Evolutionary conservation across 345 rosid genomes (phyloP).

Genomic region (Linum lewisii): DNA sequence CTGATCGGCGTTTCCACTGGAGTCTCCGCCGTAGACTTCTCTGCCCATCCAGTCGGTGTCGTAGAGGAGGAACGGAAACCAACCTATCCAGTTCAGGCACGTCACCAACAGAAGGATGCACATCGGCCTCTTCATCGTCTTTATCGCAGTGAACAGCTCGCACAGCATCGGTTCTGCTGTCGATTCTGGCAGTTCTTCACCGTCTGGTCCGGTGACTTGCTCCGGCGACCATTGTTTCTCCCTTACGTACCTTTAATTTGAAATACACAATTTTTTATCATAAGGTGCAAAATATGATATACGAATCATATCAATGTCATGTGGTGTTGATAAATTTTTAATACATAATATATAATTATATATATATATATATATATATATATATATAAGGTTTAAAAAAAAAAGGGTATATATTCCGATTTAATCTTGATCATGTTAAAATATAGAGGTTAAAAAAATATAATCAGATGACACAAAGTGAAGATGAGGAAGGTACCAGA

Average conservation of each 20-base stretch:
- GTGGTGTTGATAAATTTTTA: too few species aligned
- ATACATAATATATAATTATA: too few species aligned
- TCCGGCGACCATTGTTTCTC: slow-evolving; percentile 34
- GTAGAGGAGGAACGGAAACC: slow-evolving; percentile 80
- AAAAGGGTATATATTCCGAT: too few species aligned
- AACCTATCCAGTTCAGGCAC: slow-evolving; percentile 74
- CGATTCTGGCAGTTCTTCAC: background rate
- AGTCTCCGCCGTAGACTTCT: slow-evolving; percentile 75
- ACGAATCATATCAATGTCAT: too few species aligned
- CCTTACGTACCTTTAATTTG: slow-evolving; percentile 18
- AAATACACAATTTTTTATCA: too few species aligned
- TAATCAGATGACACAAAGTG: too few species aligned
- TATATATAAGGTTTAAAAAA: too few species aligned
- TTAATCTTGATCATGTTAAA: too few species aligned
- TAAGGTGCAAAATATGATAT: too few species aligned
- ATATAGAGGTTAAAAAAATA: too few species aligned
- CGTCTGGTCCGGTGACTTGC: slow-evolving; percentile 4
- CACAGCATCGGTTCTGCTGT: slow-evolving; percentile 11
- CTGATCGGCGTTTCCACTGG: slow-evolving; percentile 20
- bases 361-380: too few species aligned
- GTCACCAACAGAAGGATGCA: slow-evolving; percentile 69
- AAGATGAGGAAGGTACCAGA: too few species aligned
- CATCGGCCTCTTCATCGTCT: slow-evolving; percentile 49
- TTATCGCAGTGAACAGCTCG: slow-evolving; percentile 40
- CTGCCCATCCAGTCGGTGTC: slow-evolving; percentile 95